Conservation (phyloP, 768 basidiomycete genomes). For the Auricularia sp. region DNA sequence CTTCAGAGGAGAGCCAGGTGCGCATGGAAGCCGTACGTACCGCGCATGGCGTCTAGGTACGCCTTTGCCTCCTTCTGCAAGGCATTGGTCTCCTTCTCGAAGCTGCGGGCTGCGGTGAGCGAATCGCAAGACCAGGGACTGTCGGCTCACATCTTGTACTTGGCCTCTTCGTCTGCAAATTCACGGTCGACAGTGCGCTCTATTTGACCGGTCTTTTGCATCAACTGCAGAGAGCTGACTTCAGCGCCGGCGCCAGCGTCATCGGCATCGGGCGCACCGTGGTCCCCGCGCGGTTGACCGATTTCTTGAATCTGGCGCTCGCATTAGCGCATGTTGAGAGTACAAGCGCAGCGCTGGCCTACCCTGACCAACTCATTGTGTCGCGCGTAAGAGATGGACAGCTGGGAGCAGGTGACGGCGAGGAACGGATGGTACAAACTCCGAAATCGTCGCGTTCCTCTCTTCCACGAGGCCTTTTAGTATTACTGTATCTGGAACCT, state of each 20-base stretch:
- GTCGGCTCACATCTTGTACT: constrained; percentile 70
- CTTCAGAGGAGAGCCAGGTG: neutral
- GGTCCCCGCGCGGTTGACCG: constrained; percentile 83
- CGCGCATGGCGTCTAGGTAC: constrained; percentile 90
- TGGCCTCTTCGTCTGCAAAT: constrained; percentile 84
- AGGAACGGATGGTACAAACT: too few species aligned
- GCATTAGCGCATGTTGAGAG: constrained; percentile 7
- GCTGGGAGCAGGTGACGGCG: neutral
- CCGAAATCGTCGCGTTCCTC: too few species aligned
- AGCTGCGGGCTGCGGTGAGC: constrained; percentile 36
- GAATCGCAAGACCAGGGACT: neutral
- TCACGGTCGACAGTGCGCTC: constrained; percentile 92
- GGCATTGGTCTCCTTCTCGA: constrained; percentile 90
- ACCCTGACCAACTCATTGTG: constrained; percentile 52
- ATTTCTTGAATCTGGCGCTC: constrained; percentile 74
- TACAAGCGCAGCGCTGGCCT: constrained; percentile 11
- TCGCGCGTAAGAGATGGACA: neutral
- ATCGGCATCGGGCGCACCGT: constrained; percentile 43
- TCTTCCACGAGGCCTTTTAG: too few species aligned
- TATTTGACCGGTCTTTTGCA: constrained; percentile 98
- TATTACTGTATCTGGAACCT: too few species aligned
- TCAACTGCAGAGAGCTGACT: constrained; percentile 41
- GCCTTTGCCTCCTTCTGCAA: constrained; percentile 93
- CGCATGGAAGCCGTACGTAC: constrained; percentile 31
- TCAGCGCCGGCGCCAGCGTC: constrained; percentile 6